Evolutionary conservation across 1,139 yeast species (phyloP).

Genomic region (Nakaseomyces glabratus): DNA sequence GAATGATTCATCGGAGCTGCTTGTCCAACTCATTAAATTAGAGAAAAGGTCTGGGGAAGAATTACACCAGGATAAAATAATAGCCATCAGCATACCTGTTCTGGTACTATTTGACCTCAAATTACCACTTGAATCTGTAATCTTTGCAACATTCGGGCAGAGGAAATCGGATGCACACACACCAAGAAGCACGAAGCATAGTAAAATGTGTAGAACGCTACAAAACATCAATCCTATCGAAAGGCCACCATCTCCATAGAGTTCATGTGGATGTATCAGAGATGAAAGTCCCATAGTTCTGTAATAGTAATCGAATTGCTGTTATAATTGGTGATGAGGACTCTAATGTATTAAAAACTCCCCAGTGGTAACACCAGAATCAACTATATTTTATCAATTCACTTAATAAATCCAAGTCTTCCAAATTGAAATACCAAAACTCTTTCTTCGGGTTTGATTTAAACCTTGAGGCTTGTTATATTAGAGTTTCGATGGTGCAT

Average conservation of each 20-base stretch:
- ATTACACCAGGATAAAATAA: conserved; percentile 80
- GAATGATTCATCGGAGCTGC: conserved; percentile 50
- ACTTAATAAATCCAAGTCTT: too few species aligned
- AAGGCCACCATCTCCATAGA: conserved; percentile 18
- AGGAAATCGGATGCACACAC: conserved; percentile 30
- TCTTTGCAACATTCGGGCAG: conserved; percentile 28
- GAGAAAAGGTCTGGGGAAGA: conserved; percentile 88
- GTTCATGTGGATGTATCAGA: conserved; percentile 22
- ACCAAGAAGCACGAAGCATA: conserved; percentile 27
- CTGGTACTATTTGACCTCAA: conserved; percentile 3
- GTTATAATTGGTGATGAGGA: too few species aligned
- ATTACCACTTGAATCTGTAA: conserved; percentile 18
- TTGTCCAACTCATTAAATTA: conserved; percentile 41
- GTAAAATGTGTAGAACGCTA: conserved; percentile 19
- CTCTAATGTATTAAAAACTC: too few species aligned
- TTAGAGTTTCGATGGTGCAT: too few species aligned
- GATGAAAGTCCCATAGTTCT: conserved; percentile 1
- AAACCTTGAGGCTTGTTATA: too few species aligned
- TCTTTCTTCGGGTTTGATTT: too few species aligned
- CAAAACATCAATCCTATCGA: conserved; percentile 18
- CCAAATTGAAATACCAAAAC: too few species aligned
- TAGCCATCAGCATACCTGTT: conserved; percentile 21
- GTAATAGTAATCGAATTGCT: too few species aligned
- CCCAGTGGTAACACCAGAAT: too few species aligned
- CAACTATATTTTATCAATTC: too few species aligned